phyloP scores from a whole-genome alignment of 2,329 filamentous ascomycete genomes.

The Epichloe coenophiala region DNA sequence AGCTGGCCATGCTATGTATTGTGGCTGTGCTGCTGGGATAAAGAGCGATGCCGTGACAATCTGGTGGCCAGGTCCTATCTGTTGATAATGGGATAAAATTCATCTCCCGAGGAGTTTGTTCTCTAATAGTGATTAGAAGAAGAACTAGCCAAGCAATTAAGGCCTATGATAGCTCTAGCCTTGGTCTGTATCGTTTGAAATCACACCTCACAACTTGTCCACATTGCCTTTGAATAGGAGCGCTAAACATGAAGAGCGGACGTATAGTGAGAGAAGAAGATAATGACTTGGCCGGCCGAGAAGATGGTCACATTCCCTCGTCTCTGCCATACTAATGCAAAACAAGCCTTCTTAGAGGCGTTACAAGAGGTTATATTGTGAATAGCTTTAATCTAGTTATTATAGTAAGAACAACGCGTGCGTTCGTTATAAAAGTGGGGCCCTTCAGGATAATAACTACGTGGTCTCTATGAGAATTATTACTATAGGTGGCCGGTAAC shows the following conservation, averaged over 20 bases:
- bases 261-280: not conserved
- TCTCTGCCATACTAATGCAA: not conserved
- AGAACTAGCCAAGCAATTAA: not conserved
- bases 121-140: not conserved
- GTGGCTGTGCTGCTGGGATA: not conserved
- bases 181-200: not conserved
- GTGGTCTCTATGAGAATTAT: too few relatives aligned
- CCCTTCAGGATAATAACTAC: too few relatives aligned
- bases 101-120: not conserved
- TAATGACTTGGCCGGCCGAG: conserved; percentile 4
- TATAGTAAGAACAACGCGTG: too few relatives aligned
- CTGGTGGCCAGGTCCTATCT: not conserved
- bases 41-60: too few relatives aligned
- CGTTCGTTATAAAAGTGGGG: too few relatives aligned
- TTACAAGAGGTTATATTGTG: too few relatives aligned
- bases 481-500: too few relatives aligned
- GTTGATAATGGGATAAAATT: not conserved
- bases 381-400: too few relatives aligned
- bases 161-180: not conserved
- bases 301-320: not conserved
- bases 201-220: not conserved
- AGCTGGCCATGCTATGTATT: not conserved
- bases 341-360: too few relatives aligned
- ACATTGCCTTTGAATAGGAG: not conserved
- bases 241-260: not conserved